Base-by-base conservation (phyloP, 306 rosid genomes). In the Prunus kanzakura region DNA sequence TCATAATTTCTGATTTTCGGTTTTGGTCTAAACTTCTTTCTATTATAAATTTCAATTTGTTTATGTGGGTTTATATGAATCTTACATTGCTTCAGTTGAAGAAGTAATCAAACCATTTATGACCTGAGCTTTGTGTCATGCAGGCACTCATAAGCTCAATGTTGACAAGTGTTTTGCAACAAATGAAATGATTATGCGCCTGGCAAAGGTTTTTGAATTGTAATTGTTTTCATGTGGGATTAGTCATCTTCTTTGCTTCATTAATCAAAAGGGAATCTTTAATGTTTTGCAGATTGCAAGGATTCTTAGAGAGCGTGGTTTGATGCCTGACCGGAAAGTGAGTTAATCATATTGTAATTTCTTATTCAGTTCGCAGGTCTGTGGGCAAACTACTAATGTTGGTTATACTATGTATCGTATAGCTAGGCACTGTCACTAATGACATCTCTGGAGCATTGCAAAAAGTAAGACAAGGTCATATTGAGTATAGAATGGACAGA, bases 81-180 rank as follows among this genome's bases (percentile, higher is more conserved):
- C 7, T 43, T n/a, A 11, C 8, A 19, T 22, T 35, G 45, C 15
- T 56, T 57, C 10, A 56, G 35, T 79, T 47, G 41, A 22, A 66
- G 75, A 23, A 43, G 12, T 32, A 43, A 15, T 16, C 27, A 64
- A 32, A 10, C 70, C 32, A 46, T 62, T 51, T 62, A 46, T 64
- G 27, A 77, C 71, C 71, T 75, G 73, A 64, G n/a, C 79, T 79
- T 38, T 85, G 15, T 77, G 69, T 76, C 47, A 11, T 79, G 64
- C 79, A 95, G 99, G 81, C 76, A 93, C 92, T 80, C 86, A 77
- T 58, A 95, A 95, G 85, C 90, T 95, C 79, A 92, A 89, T 79
- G 94, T 92, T 30, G 99, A 95, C 80, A 95, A 95, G 88, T 95
- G 99, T 85, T 95, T 95, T 84, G 89, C 99, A 57, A 92, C 99